Evolutionary conservation across 495 filamentous ascomycete species (phyloP).

Genomic region (Cairneyella variabilis): DNA sequence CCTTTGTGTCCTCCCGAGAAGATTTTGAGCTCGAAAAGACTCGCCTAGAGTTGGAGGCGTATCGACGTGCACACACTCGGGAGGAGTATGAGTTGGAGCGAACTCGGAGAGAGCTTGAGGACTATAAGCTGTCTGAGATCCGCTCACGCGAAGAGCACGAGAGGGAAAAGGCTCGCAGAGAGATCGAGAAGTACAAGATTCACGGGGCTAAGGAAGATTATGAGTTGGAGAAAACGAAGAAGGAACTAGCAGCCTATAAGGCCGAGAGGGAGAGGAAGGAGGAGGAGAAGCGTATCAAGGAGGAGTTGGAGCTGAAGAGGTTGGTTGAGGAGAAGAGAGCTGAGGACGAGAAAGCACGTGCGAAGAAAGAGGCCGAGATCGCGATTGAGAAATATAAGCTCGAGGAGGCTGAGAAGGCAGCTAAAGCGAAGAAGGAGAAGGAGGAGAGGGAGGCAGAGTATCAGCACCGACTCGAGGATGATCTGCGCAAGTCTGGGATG

Average conservation of each 20-base stretch:
- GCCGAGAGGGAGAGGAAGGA: slow-evolving; percentile 35
- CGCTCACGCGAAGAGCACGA: slow-evolving; percentile 25
- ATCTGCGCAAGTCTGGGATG: slow-evolving; percentile 45
- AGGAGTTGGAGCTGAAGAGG: slow-evolving; percentile 40
- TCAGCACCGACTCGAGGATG: slow-evolving; percentile 36
- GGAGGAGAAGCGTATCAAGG: slow-evolving; percentile 39
- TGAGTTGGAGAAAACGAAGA: slow-evolving; percentile 34
- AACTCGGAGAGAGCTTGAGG: slow-evolving; percentile 19
- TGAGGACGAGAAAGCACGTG: slow-evolving; percentile 52
- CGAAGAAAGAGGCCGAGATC: slow-evolving; percentile 44
- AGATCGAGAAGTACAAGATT: slow-evolving; percentile 5
- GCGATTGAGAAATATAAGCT: slow-evolving; percentile 50
- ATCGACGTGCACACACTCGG: slow-evolving; percentile 25
- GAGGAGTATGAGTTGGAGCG: slow-evolving; percentile 24
- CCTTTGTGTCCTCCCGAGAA: slow-evolving; percentile 12
- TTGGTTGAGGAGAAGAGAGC: slow-evolving; percentile 41
- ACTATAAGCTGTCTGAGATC: background rate
- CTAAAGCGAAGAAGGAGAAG: slow-evolving; percentile 46
- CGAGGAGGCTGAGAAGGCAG: slow-evolving; percentile 46
- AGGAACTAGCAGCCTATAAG: slow-evolving; percentile 36
- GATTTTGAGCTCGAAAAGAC: slow-evolving; percentile 26
- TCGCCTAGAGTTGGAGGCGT: slow-evolving; percentile 41
- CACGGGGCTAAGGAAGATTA: slow-evolving; percentile 30
- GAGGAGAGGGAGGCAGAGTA: slow-evolving; percentile 42
- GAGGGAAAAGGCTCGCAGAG: slow-evolving; percentile 22